A percentile compares a stretch with the other conserved stretches of the same genome.
These are phyloP conservation scores for Daldinia concentrica DNA, from an alignment of 495 filamentous ascomycete genomes.

Conservation along the genomic window DNA sequence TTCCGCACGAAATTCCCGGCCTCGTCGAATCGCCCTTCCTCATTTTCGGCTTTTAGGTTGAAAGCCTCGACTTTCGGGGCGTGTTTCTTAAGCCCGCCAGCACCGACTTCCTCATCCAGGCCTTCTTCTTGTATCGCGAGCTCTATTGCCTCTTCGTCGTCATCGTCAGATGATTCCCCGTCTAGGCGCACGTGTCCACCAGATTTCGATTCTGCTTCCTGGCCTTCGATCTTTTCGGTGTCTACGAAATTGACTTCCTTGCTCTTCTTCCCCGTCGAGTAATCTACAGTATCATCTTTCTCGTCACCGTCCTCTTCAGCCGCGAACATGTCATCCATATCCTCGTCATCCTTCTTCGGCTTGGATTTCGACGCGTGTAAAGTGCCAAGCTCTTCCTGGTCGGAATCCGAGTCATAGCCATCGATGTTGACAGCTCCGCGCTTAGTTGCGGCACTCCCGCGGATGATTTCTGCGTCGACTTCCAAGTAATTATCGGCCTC, in stretches of 20 bases:
- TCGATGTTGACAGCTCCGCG: conserved; percentile 94
- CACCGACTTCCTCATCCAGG: conserved; percentile 86
- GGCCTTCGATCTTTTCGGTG: conserved; percentile 82
- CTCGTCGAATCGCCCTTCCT: conserved; percentile 92
- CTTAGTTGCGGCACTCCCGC: conserved; percentile 80
- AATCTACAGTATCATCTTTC: conserved; percentile 60
- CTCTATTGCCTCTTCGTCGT: conserved; percentile 74
- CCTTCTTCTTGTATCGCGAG: conserved; percentile 71
- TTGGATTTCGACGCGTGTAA: conserved; percentile 49
- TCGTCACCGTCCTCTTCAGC: conserved; percentile 72
- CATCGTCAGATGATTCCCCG: conserved; percentile 52
- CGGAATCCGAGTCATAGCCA: conserved; percentile 94
- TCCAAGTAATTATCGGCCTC: conserved; percentile 68
- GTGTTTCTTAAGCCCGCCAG: conserved; percentile 89
- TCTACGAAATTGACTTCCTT: conserved; percentile 83
- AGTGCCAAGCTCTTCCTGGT: conserved; percentile 69
- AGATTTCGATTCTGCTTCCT: conserved; percentile 76
- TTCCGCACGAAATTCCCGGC: conserved; percentile 92
- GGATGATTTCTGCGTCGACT: conserved; percentile 87
- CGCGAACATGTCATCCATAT: conserved; percentile 92
- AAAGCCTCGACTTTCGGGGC: conserved; percentile 97
- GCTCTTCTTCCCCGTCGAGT: conserved; percentile 67
- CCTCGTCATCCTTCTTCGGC: conserved; percentile 58
- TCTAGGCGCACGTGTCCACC: conserved; percentile 70
- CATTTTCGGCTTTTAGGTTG: conserved; percentile 89